Evolutionary conservation across 2,329 filamentous ascomycete genomes (phyloP).

Genomic region (Simplicillium aogashimaense): DNA sequence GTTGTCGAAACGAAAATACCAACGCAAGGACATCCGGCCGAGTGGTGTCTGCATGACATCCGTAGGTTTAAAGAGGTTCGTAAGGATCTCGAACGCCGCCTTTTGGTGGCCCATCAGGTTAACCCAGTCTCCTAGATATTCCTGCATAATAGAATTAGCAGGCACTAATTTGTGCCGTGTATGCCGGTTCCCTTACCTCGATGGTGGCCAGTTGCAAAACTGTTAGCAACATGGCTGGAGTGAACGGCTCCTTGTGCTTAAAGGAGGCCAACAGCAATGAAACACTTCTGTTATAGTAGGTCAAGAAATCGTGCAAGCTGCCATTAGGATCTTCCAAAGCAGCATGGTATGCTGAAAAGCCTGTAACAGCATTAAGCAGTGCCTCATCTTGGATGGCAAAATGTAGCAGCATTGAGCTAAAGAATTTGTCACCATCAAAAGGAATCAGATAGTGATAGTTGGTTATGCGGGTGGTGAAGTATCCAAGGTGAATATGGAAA

Average conservation of each 20-base stretch:
- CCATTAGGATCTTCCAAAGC: slow-evolving; percentile 61
- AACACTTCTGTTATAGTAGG: slow-evolving; percentile 86
- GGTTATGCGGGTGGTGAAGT: slow-evolving; percentile 68
- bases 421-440: slow-evolving; percentile 61
- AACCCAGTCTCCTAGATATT: slow-evolving; percentile 91
- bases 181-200: slow-evolving; percentile 50
- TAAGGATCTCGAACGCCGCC: slow-evolving; percentile 75
- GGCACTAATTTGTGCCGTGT: background rate
- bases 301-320: slow-evolving; percentile 70
- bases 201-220: slow-evolving; percentile 89
- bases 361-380: slow-evolving; percentile 75
- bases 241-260: slow-evolving; percentile 60
- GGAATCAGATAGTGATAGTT: slow-evolving; percentile 76
- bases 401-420: slow-evolving; percentile 60
- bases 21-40: slow-evolving; percentile 66
- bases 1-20: slow-evolving; percentile 85
- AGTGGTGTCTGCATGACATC: slow-evolving; percentile 62
- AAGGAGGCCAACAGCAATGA: slow-evolving; percentile 63
- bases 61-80: slow-evolving; percentile 66
- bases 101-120: slow-evolving; percentile 89
- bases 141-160: slow-evolving; percentile 38
- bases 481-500: slow-evolving; percentile 67
- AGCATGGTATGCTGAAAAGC: slow-evolving; percentile 81
- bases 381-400: slow-evolving; percentile 67
- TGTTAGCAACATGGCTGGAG: slow-evolving; percentile 67